Evolutionary conservation across 179 eudicot genomes (phyloP), one percentile per base, ranked within the genome.

Genomic region (Camellia oleifera): DNA sequence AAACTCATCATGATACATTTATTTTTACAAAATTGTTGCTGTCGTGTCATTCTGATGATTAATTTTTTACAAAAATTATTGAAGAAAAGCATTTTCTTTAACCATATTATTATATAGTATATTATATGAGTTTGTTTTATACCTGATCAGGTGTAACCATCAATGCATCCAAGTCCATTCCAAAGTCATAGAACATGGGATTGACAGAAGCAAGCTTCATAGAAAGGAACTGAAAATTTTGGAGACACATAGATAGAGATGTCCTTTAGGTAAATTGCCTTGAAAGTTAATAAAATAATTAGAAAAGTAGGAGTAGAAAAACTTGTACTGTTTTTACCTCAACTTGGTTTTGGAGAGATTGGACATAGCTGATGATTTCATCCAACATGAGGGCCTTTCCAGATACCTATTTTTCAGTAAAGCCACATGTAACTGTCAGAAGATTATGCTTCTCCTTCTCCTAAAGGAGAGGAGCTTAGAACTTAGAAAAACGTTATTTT

Each of bases 331-430:
- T 69, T 11, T 12, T 78, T 81, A 93, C 97, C 92, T 93, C 96
- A 2, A 93, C 97, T 93, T 92, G 97, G 80, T 86, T 83, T 83
- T 92, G 97, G 50, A 92, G 88, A 77, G 95, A 92, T 61, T 91
- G 94, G 69, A 94, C 92, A 88, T 94, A 92, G 80, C 88, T 89
- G 72, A 92, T 92, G 0, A 92, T 94, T 77, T 94, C 98, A 81
- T 94, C 98, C 97, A 94, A 89, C 97, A 94, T 90, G 71, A 89
- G 91, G 91, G 98, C 97, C 97, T 94, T 94, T 64, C 97, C 98
- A 83, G 91, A 89, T 53, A 91, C 95, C 98, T 94, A 81, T 75
- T 69, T 77, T 14, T 79, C 85, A 80, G 69, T 80, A 78, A 87
- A 72, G 17, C 78, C 91, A 85, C 81, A 82, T 83, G 83, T 80